Conservation (phyloP, 2,329 filamentous ascomycete species). For the Ophiocordyceps camponoti-floridani region DNA sequence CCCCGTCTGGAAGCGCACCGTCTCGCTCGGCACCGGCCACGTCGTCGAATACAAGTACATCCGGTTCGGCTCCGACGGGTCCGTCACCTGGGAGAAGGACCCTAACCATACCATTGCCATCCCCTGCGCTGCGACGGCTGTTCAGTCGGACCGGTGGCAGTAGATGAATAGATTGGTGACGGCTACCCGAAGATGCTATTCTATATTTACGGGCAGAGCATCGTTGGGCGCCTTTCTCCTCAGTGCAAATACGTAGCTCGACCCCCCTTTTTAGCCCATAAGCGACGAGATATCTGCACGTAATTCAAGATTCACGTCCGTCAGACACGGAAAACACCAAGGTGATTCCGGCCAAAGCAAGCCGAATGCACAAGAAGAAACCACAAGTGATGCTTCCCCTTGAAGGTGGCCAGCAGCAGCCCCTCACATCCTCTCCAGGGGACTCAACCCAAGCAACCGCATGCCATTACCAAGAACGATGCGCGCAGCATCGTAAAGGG, state of each 20-base stretch:
- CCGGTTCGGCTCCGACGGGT: constrained; percentile 33
- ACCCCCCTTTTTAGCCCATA: too few relatives aligned
- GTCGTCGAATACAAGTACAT: constrained; percentile 53
- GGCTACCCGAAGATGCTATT: not conserved
- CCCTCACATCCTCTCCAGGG: constrained; percentile 37
- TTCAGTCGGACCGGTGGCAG: constrained; percentile 14
- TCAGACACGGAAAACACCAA: too few relatives aligned
- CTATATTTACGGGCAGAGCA: too few relatives aligned
- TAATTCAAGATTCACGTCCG: too few relatives aligned
- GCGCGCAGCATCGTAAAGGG: constrained; percentile 55
- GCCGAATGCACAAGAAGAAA: too few relatives aligned
- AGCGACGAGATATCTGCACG: too few relatives aligned
- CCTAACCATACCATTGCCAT: constrained; percentile 24
- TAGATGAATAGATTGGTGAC: not conserved
- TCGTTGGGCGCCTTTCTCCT: too few relatives aligned
- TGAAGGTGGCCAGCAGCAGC: not conserved
- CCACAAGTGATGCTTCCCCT: too few relatives aligned
- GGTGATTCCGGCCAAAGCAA: too few relatives aligned
- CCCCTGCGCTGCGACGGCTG: constrained; percentile 11
- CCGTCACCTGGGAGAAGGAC: constrained; percentile 46
- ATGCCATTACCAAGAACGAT: constrained; percentile 71
- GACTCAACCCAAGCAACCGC: constrained; percentile 59
- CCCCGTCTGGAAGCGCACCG: constrained; percentile 40
- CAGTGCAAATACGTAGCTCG: too few relatives aligned
- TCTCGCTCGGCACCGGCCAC: constrained; percentile 36